Base-by-base conservation (phyloP, 495 filamentous ascomycete genomes). In the Jackrogersella minutella region DNA sequence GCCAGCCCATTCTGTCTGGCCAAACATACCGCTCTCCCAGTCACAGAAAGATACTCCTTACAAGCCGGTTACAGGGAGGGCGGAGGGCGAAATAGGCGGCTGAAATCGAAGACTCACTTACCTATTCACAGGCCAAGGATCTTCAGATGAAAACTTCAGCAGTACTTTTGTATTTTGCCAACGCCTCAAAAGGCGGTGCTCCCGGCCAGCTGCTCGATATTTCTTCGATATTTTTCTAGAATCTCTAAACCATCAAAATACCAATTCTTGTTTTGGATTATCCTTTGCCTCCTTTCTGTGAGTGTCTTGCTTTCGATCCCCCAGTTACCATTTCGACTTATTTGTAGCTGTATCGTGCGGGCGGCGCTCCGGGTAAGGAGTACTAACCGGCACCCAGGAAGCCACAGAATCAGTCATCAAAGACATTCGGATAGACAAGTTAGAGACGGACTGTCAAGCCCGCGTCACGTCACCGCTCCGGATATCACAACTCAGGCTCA, bases 351-450 rank as follows among this genome's bases (percentile, higher is more conserved):
- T 54, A 64, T 13, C 17, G 26, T 44, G 37, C 22, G 31, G 30
- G 49, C 37, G n/a, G 1, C 33, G 19, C 44, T 21, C 36, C 10
- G 16, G 30, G 49, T 19, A 36, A 56, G 65, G 53, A 47, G 47
- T 30, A 37, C 30, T 57, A 14, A 19, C 46, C 46, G n/a, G 7
- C 22, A 19, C 31, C 26, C 14, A 50, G 40, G 19, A 46, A 59
- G 41, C 60, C 21, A 50, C 34, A 34, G n/a, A n/a, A 44, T 9
- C 28, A 59, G 30, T 50, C 54, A 63, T 59, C 58, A 70, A 56
- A 70, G 63, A 70, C 63, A 37, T 9, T 39, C 41, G 52, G 53
- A 60, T 59, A 70, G 62, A 66, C 58, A 62, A 55, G 37, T 55
- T 16, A 59, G 58, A 65, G 53, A 66, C 61, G 57, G 59, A 39